These are phyloP conservation scores for Fusarium haematococcum DNA, from an alignment of 2,329 filamentous ascomycete genomes.

Conservation along the genomic window DNA sequence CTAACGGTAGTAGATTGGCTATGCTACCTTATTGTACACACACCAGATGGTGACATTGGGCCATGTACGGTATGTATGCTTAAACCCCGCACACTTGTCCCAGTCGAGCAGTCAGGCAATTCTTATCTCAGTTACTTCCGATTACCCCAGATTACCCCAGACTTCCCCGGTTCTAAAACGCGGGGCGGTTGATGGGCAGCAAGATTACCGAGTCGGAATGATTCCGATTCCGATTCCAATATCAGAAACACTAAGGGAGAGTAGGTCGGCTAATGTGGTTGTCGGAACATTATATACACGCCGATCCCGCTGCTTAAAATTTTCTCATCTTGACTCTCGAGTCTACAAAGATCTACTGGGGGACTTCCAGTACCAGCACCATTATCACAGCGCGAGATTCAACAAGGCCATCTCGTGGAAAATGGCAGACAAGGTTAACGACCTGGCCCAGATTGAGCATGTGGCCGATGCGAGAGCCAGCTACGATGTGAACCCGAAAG, in stretches of 20 bases:
- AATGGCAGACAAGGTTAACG: conserved; percentile 3
- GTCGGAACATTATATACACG: not conserved
- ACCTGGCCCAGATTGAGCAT: not conserved
- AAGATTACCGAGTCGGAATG: not conserved
- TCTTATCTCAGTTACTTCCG: not conserved
- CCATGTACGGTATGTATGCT: not conserved
- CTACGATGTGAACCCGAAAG: not conserved
- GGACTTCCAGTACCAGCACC: not conserved
- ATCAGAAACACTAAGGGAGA: not conserved
- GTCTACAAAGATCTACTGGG: not conserved
- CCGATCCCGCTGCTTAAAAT: not conserved
- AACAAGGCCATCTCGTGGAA: not conserved
- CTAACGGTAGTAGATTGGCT: too few species aligned
- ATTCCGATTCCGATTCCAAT: not conserved
- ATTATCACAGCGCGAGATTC: not conserved
- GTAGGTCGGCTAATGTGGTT: not conserved
- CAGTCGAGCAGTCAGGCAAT: not conserved
- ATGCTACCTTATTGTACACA: too few species aligned
- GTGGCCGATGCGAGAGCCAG: not conserved
- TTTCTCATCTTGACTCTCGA: not conserved
- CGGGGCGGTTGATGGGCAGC: not conserved
- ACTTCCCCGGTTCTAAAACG: not conserved
- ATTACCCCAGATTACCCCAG: not conserved
- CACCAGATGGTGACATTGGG: not conserved
- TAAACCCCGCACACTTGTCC: not conserved